Evolutionary conservation across 768 basidiomycete species (phyloP).

Genomic region (Steccherinum ochraceum): DNA sequence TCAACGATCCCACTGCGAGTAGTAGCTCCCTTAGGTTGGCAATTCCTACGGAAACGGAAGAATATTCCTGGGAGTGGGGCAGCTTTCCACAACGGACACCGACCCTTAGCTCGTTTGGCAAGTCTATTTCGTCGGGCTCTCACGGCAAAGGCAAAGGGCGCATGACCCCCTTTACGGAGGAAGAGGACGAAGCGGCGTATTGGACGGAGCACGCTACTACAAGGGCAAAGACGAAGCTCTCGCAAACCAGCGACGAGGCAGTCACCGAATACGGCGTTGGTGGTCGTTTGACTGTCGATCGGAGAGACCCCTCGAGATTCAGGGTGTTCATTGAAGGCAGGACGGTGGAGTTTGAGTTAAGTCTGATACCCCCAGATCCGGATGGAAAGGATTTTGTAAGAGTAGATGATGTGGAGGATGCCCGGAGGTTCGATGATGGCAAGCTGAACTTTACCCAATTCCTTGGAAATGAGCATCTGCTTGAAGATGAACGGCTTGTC

Average conservation of each 20-base stretch:
- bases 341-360: conserved; percentile 66
- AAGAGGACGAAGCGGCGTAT: conserved; percentile 6
- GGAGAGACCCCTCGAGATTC: conserved; percentile 56
- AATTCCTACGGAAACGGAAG: conserved; percentile 31
- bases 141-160: conserved; percentile 24
- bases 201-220: background rate
- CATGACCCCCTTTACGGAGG: conserved; percentile 6
- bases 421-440: conserved; percentile 49
- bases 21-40: conserved; percentile 8
- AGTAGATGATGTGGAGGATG: conserved; percentile 46
- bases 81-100: conserved; percentile 80
- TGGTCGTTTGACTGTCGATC: conserved; percentile 53
- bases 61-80: conserved; percentile 95
- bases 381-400: conserved; percentile 8
- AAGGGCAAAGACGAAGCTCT: conserved; percentile 11
- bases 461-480: conserved; percentile 55
- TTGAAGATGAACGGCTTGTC: conserved; percentile 60
- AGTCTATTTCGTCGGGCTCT: conserved; percentile 13
- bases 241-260: conserved; percentile 15
- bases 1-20: conserved; percentile 14
- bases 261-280: conserved; percentile 36
- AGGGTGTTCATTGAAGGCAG: conserved; percentile 56
- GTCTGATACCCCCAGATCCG: conserved; percentile 40
- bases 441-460: conserved; percentile 62
- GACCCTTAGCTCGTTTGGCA: conserved; percentile 41